Percentiles rank a stretch among this genome's conserved stretches.
phyloP scores from a whole-genome alignment of 78 protist species.

The Dictyostelium firmibasis region DNA sequence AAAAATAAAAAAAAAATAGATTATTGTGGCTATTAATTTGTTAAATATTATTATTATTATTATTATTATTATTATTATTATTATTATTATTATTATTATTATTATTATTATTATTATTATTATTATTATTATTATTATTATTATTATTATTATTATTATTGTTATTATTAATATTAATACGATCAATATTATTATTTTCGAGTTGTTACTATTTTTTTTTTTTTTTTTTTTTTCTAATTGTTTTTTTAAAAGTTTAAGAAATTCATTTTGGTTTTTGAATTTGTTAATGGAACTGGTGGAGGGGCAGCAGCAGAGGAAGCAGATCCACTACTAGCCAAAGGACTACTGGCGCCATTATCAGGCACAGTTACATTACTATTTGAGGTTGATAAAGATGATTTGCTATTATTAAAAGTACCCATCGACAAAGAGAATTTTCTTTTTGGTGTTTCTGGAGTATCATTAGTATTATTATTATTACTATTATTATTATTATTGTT shows the following conservation, averaged over 20 bases:
- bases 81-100: too few species aligned
- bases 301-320: background rate
- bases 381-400: background rate
- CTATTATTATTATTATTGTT: background rate
- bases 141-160: too few species aligned
- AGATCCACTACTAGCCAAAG: background rate
- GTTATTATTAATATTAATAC: too few species aligned
- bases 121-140: too few species aligned
- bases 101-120: too few species aligned
- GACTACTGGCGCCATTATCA: background rate
- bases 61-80: too few species aligned
- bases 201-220: too few species aligned
- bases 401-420: conserved; percentile 27
- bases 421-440: conserved; percentile 44
- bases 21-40: background rate
- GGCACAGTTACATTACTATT: background rate
- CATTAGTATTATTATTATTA: background rate
- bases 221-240: background rate
- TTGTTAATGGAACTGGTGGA: background rate
- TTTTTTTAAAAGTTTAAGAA: conserved; percentile 1
- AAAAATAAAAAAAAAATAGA: background rate
- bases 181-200: too few species aligned
- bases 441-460: background rate
- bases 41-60: too few species aligned
- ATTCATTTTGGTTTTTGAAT: conserved; percentile 2